Base-by-base conservation (phyloP, 2,329 filamentous ascomycete genomes). In the Mycosphaerella sp. region DNA sequence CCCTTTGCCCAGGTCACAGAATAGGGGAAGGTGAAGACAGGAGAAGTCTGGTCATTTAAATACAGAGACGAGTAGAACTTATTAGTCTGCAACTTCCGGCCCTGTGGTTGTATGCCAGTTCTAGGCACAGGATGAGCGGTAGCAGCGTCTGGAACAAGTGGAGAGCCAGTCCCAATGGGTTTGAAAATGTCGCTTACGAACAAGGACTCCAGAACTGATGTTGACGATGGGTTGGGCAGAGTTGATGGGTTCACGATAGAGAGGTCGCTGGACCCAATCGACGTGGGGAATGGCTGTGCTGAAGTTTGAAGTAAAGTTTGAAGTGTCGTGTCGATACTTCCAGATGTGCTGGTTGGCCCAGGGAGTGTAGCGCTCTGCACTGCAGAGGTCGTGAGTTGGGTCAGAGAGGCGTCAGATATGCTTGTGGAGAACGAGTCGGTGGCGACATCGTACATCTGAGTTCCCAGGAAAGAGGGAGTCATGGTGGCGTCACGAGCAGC, bases 41-140 rank as follows among this genome's bases (percentile, higher is more conserved):
- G 78, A 6, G 78, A 78, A 4, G 75, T 79, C 67, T 95, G 89
- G 39, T 76, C 77, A 4, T 82, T 85, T 0, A 96, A 74, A 66
- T 89, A 89, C 56, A 93, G 81, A 62, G 93, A 93, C 60, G 84
- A 70, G 51, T 76, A 77, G 59, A 77, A 77, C 48, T 87, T 90
- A 73, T 90, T 91, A 18, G 87, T 91, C 44, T 80, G 74, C 41
- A 87, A 71, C 3, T 84, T 68, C 13, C 64, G 63, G 6, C 59
- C 51, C 41, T 71, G 68, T 32, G 64, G 59, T 46, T 71, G 68
- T 30, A 73, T 70, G 5, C 70, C 70, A 16, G 59, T 64, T 6
- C 63, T 61, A 8, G 69, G 61, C 0, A 72, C 69, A 8, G 73
- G 73, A 52, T 75, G 73, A 39, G 70, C 66, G 9, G 66, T 61